Evolutionary conservation across 257 asterid genomes (phyloP).

Genomic region (Solanum tarapatanum): DNA sequence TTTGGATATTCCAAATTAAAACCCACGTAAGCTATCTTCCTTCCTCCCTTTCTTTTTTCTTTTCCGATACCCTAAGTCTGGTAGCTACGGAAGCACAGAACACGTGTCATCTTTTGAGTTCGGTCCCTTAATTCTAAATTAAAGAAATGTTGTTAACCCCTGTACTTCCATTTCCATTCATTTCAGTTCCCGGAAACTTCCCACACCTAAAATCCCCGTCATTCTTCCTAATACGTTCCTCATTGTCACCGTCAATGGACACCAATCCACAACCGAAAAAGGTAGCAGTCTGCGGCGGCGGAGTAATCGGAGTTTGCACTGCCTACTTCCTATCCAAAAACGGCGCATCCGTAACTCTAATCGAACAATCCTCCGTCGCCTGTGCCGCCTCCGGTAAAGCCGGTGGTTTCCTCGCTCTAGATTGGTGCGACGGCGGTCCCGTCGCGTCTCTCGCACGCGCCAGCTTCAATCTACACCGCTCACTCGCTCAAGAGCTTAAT

Average conservation of each 20-base stretch:
- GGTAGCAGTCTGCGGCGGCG: constrained; percentile 93
- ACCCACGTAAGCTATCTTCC: background rate
- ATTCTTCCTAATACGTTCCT: constrained; percentile 14
- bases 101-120: background rate
- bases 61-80: background rate
- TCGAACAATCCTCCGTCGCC: constrained; percentile 79
- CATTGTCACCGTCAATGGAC: constrained; percentile 29
- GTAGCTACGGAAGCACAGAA: background rate
- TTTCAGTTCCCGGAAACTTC: background rate
- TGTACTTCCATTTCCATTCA: background rate
- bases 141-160: constrained; percentile 8
- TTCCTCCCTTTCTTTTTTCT: background rate
- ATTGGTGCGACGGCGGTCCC: constrained; percentile 80
- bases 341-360: constrained; percentile 66
- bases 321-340: constrained; percentile 70
- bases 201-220: constrained; percentile 3
- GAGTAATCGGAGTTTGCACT: constrained; percentile 85
- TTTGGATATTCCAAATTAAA: too few species aligned
- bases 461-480: constrained; percentile 86
- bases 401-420: constrained; percentile 85
- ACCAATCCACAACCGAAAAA: constrained; percentile 19
- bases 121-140: background rate
- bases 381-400: constrained; percentile 92
- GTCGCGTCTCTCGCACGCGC: constrained; percentile 69
- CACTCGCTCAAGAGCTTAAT: constrained; percentile 66